Conservation (phyloP, 129 eudicot species). For the Saussurea involucrata region DNA sequence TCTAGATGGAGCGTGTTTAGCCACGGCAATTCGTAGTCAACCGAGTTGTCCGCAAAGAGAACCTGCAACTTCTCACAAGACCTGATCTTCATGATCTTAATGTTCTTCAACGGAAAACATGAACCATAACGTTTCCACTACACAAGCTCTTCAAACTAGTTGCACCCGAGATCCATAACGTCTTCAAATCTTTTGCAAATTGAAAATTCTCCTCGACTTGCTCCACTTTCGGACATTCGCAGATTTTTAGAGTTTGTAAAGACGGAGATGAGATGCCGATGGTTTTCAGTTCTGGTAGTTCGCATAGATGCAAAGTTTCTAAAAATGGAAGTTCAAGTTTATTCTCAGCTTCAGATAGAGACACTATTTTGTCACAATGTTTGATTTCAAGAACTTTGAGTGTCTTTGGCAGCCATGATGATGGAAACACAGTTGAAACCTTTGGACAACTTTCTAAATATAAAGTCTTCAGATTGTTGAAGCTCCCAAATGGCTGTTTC, state of each 20-base stretch:
- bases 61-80: neutral
- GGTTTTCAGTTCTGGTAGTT: neutral
- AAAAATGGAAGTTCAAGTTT: neutral
- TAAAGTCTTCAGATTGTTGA: slow-evolving; percentile 19
- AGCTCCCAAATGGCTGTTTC: neutral
- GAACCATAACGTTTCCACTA: neutral
- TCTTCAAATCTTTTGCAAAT: neutral
- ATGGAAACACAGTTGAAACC: neutral
- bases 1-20: neutral
- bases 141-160: neutral
- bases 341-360: neutral
- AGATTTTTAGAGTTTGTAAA: neutral
- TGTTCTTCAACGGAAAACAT: neutral
- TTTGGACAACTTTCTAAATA: slow-evolving; percentile 22
- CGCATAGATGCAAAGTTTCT: neutral
- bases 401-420: neutral
- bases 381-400: neutral
- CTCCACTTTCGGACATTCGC: neutral
- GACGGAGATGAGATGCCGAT: neutral
- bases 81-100: neutral
- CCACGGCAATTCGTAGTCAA: neutral
- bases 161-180: neutral
- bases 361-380: neutral
- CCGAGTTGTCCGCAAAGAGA: neutral
- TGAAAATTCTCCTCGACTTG: neutral